Base-by-base conservation (phyloP, 2,329 filamentous ascomycete genomes). In the Calonectria hawksworthii region DNA sequence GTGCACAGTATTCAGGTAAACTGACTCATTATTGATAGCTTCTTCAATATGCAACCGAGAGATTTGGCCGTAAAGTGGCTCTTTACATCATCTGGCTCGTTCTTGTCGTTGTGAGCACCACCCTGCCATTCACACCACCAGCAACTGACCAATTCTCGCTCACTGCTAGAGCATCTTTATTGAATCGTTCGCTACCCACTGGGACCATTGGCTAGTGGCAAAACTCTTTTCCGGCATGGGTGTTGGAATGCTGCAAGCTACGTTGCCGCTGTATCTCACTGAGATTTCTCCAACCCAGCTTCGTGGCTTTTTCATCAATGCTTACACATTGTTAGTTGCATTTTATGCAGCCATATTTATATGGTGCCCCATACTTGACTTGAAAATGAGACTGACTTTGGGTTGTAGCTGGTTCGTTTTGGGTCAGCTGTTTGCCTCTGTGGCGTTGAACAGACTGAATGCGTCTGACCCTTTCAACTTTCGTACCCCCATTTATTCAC, bases 221-320 rank as follows among this genome's bases (percentile, higher is more conserved):
- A 77, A 76, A 36, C 47, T 77, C 26, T 68, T 77, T 14, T 74
- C 74, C 7, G 76, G 74, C 11, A 73, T 77, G 59, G 76, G 74
- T 4, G 74, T 77, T 11, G 76, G 76, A 28, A 72, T 74, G 66
- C 36, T 77, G 6, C 76, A 77, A 14, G 70, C 74, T 4, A 76
- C 76, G 14, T 18, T 77, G 30, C 76, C 74, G 7, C 51, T 77
- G 5, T 77, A 77, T 23, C 68, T 77, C 1, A 70, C 76, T 2
- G 76, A 77, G 18, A 74, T 74, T n/a, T 69, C 76, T 3, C 76
- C 76, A 23, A 74, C 72, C 11, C 74, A 76, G 38, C 63, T 77
- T 1, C 54, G 76, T 26, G 76, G 76, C 38, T 74, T 72, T 38
- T 75, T 76, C 28, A 72, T 76, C 63, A 76, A 75, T 26, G 66